Evolutionary conservation across 202 grass and related monocot species (phyloP), one percentile per base, ranked within the genome.

Genomic region (Musa balbisiana): DNA sequence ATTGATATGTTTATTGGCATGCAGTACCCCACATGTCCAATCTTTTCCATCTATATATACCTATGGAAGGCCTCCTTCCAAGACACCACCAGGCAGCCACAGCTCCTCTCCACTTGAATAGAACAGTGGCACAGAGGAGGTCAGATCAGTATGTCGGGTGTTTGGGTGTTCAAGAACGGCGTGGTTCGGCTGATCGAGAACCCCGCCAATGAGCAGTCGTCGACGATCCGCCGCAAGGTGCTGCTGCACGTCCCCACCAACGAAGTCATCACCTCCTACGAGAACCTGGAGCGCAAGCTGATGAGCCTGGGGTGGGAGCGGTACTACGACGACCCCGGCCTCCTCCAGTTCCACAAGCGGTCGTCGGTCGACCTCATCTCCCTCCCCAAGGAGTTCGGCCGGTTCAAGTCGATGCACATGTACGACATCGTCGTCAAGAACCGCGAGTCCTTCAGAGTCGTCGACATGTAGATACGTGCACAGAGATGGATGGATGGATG

Each of bases 401-500:
- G 55, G 25, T 75, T 75, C 73, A 75, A 60, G 54, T 75, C 73
- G 25, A 75, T 75, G 25, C 73, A 75, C 54, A 75, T 75, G 73
- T 75, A 75, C 29, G 73, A 75, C 73, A 75, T 75, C 26, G 73
- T 75, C 55, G 73, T 75, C 54, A 75, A 75, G 73, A 75, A 75
- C 19, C 73, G 73, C 1, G 73, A 75, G 0, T 10, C 53, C 25
- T 75, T 75, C 73, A 56, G 26, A 59, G 73, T 75, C 54, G 60
- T 75, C 25, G 73, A 75, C 52, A 59, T 60, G 54, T 75, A 75
- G 73, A 43, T 43, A 8, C 33, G 33, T 43, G 33, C 33, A 43
- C 33, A 43, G 33, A 43, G 33, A 43, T 43, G 33, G 33, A 43
- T 43, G 33, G 33, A 43, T 5, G 33, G 33, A 5, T 43, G 33